Base-by-base conservation (phyloP, 2,329 filamentous ascomycete genomes). In the Ophiosphaerella herpotricha region DNA sequence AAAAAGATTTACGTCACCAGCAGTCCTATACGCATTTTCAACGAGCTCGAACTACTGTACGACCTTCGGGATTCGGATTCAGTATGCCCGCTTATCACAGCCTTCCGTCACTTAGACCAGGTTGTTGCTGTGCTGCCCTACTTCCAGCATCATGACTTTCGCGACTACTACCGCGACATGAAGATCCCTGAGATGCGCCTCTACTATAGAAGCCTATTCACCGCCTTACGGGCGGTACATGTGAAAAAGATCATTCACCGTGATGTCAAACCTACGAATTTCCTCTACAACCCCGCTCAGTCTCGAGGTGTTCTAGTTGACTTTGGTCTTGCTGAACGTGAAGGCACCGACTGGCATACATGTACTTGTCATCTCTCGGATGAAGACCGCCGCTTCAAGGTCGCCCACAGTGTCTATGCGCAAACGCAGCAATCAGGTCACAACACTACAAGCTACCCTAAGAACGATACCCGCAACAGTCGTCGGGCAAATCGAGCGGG, bases 1-100 rank as follows among this genome's bases (percentile, higher is more conserved):
- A 99, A 99, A 78, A 99, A 99, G 78, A 99, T 99, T 63, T 99
- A 99, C 73, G 94, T 97, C 58, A 99, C 95, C 0, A 97, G 92
- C 55, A 97, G 91, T 60, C 94, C 94, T 0, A 82, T 87, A 24
- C 89, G 94, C 39, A 97, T 99, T 62, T 85, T 96, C 68, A 99
- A 99, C 76, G 94, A 99, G 75, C 85, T 99, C 14, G 93, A 97
- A 64, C 82, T 99, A 18, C 84, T 99, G 18, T 86, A 96, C 70
- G 91, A 96, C 69, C 83, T 99, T 7, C 85, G 89, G 42, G 84
- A 88, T 48, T 96, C 89, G 52, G 82, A 85, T 34, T 91, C 90
- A 2, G 92, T 99, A 23, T 97, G 94, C 63, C 93, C 94, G 31
- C 82, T 99, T 16, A 96, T 99, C 72, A 99, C 94, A 6, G 93